phyloP scores from a whole-genome alignment of 106 monocot genomes.

The Vanilla planifolia region DNA sequence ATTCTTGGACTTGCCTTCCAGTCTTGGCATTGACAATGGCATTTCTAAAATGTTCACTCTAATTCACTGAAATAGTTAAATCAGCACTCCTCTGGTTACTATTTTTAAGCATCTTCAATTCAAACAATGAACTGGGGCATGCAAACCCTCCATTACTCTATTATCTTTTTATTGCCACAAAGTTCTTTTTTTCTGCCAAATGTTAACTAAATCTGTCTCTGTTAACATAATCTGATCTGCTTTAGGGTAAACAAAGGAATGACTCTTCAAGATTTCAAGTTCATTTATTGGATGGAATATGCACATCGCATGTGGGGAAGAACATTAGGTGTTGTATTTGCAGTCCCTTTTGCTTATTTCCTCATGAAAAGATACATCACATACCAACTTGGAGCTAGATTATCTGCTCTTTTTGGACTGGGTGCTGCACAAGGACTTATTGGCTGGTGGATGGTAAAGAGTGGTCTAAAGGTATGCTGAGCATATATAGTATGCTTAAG shows the following conservation, averaged over 20 bases:
- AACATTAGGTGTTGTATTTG: slow-evolving; percentile 80
- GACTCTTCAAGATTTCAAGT: slow-evolving; percentile 90
- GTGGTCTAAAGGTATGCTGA: slow-evolving; percentile 74
- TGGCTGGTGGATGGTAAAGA: slow-evolving; percentile 99
- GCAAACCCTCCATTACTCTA: neutral
- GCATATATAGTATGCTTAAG: neutral
- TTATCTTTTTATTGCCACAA: neutral
- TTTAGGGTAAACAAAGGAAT: slow-evolving; percentile 92
- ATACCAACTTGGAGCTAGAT: slow-evolving; percentile 68
- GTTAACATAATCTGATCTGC: neutral
- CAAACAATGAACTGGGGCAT: too few species aligned
- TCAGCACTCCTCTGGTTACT: too few species aligned
- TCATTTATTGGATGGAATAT: slow-evolving; percentile 99
- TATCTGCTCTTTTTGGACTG: slow-evolving; percentile 81
- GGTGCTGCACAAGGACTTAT: slow-evolving; percentile 89
- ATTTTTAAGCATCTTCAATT: too few species aligned
- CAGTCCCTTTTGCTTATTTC: slow-evolving; percentile 78
- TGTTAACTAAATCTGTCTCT: neutral
- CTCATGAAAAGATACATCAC: slow-evolving; percentile 82
- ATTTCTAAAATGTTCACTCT: too few species aligned
- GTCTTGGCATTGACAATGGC: too few species aligned
- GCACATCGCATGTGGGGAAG: slow-evolving; percentile 99
- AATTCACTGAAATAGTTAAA: too few species aligned
- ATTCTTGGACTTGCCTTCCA: too few species aligned
- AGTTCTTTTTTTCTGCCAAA: neutral